Conservation (phyloP, 1,139 yeast species). For the Arxiozyma heterogenica region DNA sequence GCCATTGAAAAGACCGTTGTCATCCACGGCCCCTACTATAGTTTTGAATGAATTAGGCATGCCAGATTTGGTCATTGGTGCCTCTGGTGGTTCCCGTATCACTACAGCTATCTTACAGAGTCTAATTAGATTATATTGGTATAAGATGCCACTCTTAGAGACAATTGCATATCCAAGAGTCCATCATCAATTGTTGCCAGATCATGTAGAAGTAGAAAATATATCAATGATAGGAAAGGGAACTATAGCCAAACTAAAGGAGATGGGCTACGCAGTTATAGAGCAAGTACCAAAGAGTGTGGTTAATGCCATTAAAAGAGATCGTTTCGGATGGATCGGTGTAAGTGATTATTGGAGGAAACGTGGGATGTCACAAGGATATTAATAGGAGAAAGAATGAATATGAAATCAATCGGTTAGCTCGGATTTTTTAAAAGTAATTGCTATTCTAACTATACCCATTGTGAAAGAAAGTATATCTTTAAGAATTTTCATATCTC, state of each 20-base stretch:
- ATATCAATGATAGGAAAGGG: constrained; percentile 32
- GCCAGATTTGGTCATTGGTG: constrained; percentile 71
- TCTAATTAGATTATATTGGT: constrained; percentile 53
- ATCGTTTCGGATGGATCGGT: constrained; percentile 38
- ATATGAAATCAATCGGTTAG: not conserved
- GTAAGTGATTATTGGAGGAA: constrained; percentile 54
- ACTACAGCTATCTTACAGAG: constrained; percentile 81
- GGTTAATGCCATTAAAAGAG: constrained; percentile 40
- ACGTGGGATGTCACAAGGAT: constrained; percentile 32
- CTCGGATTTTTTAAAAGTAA: not conserved
- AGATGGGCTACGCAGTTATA: constrained; percentile 36
- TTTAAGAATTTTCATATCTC: too few species aligned
- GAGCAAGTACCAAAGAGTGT: constrained; percentile 37
- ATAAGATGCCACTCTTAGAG: constrained; percentile 50
- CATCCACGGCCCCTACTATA: constrained; percentile 74
- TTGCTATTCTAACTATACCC: too few species aligned
- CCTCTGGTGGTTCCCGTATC: constrained; percentile 91
- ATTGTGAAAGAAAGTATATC: not conserved
- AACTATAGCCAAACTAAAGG: constrained; percentile 27
- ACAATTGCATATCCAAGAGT: constrained; percentile 69
- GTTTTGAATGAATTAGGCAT: constrained; percentile 41
- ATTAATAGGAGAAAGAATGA: not conserved
- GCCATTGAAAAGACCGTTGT: constrained; percentile 74
- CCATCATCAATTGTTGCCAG: constrained; percentile 86
- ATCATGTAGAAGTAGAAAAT: constrained; percentile 52